Conservation (phyloP, 768 basidiomycete species). For the Tylopilus intermedius region DNA sequence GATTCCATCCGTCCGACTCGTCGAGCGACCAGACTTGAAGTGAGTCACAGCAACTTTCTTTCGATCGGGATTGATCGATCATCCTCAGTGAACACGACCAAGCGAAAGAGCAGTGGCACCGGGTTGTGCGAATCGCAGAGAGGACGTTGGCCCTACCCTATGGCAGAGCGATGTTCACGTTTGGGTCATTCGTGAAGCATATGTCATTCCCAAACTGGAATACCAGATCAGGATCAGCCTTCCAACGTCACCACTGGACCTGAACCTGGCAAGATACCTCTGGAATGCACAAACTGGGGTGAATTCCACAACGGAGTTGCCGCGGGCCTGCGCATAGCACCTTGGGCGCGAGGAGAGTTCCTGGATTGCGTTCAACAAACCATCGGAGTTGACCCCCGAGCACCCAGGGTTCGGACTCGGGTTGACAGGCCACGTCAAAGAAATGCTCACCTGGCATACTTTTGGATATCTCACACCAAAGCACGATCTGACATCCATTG, state of each 20-base stretch:
- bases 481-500: slow-evolving; percentile 93
- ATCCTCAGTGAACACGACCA: slow-evolving; percentile 76
- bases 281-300: slow-evolving; percentile 83
- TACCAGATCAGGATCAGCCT: slow-evolving; percentile 72
- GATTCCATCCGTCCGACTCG: slow-evolving; percentile 58
- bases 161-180: slow-evolving; percentile 90
- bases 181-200: slow-evolving; percentile 80
- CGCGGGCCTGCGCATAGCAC: slow-evolving; percentile 79
- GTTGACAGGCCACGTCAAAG: slow-evolving; percentile 83
- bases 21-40: slow-evolving; percentile 69
- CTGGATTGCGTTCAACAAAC: slow-evolving; percentile 96
- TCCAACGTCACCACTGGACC: slow-evolving; percentile 59
- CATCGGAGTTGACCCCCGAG: slow-evolving; percentile 81
- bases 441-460: slow-evolving; percentile 91
- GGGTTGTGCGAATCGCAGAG: slow-evolving; percentile 76
- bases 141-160: slow-evolving; percentile 87
- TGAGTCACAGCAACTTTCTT: slow-evolving; percentile 30
- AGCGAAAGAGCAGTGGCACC: slow-evolving; percentile 76
- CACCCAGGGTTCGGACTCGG: slow-evolving; percentile 98
- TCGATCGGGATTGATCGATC: not conserved
- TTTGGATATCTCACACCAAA: slow-evolving; percentile 94
- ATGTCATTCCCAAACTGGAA: slow-evolving; percentile 75
- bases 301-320: slow-evolving; percentile 98
- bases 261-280: slow-evolving; percentile 66
- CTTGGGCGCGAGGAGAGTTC: slow-evolving; percentile 76